Evolutionary conservation across 176 grass and related monocot species (phyloP).

Genomic region (Miscanthus lutarioriparius): DNA sequence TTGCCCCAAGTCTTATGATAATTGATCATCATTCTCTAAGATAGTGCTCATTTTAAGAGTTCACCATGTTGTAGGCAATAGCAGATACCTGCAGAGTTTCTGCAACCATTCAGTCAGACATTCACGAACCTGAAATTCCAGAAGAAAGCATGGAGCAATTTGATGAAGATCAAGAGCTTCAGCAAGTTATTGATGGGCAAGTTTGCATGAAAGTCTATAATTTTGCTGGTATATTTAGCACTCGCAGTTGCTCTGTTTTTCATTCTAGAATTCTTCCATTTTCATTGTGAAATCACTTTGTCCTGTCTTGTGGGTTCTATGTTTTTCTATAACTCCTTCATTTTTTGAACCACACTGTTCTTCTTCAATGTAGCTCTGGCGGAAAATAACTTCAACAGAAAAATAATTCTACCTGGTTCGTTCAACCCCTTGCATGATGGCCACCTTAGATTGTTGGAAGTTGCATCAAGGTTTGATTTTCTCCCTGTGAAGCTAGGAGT

Average conservation of each 20-base stretch:
- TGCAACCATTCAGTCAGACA: conserved; percentile 55
- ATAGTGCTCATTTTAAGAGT: conserved; percentile 1
- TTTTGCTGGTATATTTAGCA: conserved; percentile 54
- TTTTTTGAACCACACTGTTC: conserved; percentile 39
- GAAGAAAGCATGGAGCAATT: conserved; percentile 62
- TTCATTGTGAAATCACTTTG: conserved; percentile 22
- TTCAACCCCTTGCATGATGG: conserved; percentile 99
- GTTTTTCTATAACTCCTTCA: conserved; percentile 20
- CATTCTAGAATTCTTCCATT: conserved; percentile 27
- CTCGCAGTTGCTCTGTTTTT: neutral
- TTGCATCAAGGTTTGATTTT: conserved; percentile 71
- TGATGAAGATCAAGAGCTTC: conserved; percentile 80
- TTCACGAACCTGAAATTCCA: conserved; percentile 71
- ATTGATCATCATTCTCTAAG: neutral
- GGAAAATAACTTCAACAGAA: conserved; percentile 57
- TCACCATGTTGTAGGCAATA: conserved; percentile 62
- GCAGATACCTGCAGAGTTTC: conserved; percentile 72
- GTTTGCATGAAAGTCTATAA: conserved; percentile 81
- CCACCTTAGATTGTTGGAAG: conserved; percentile 77
- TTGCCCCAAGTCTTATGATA: conserved; percentile 1
- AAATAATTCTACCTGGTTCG: conserved; percentile 89
- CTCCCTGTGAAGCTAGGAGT: neutral
- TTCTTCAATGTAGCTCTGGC: conserved; percentile 36
- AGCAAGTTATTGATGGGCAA: conserved; percentile 92
- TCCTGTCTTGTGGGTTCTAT: conserved; percentile 11